Evolutionary conservation across 345 rosid genomes (phyloP).

Genomic region (Barbarea vulgaris): DNA sequence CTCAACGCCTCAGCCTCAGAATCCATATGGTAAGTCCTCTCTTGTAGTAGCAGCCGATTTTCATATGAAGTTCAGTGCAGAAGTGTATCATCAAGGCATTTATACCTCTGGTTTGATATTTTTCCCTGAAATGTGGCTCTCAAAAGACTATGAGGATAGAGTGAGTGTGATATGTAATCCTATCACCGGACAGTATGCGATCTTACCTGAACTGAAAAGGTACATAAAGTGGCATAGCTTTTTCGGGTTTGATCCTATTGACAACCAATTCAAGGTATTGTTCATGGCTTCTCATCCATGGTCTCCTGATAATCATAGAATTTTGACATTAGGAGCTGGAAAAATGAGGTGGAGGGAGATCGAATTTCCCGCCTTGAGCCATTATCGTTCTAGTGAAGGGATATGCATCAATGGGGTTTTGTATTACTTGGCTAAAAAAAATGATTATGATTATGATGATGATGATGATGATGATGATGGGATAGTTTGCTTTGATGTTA

Average conservation of each 20-base stretch:
- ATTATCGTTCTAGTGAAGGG: neutral
- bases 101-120: neutral
- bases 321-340: neutral
- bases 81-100: neutral
- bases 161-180: neutral
- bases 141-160: too few species aligned
- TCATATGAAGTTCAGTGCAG: neutral
- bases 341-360: neutral
- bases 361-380: neutral
- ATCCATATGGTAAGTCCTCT: neutral
- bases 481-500: neutral
- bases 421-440: neutral
- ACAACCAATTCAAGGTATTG: neutral
- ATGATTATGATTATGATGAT: too few species aligned
- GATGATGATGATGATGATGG: too few species aligned
- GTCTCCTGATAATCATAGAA: neutral
- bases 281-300: neutral
- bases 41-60: neutral
- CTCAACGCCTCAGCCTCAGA: neutral
- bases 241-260: neutral
- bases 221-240: accelerated
- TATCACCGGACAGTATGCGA: neutral
- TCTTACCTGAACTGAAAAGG: neutral
- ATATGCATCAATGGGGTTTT: neutral
- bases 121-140: neutral